Evolutionary conservation across 116 monocot genomes (phyloP).

Genomic region (Papilionanthe hybrid): DNA sequence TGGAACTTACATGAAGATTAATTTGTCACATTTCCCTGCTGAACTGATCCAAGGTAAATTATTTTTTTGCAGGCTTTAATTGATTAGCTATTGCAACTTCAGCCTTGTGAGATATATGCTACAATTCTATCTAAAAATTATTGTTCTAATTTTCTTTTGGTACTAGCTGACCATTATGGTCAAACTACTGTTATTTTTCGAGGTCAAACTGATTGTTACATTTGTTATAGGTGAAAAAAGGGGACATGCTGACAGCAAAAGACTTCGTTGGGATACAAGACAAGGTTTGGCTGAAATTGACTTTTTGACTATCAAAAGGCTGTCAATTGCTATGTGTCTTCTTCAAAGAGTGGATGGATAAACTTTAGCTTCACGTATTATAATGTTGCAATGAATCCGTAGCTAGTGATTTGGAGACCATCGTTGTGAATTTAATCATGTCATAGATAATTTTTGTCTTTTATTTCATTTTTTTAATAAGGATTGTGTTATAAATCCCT

Average conservation of each 20-base stretch:
- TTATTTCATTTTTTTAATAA: neutral
- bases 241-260: constrained; percentile 3
- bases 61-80: neutral
- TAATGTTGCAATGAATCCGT: neutral
- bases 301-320: neutral
- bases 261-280: constrained; percentile 5
- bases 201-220: neutral
- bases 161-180: neutral
- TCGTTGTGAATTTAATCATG: neutral
- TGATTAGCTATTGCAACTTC: neutral
- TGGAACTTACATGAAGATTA: constrained; percentile 13
- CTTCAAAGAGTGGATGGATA: neutral
- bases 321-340: neutral
- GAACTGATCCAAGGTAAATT: constrained; percentile 18
- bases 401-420: neutral
- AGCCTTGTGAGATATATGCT: neutral
- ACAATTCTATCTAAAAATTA: neutral
- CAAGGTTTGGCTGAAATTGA: neutral
- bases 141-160: neutral
- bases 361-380: neutral
- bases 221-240: constrained; percentile 5
- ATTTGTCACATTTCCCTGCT: constrained; percentile 14
- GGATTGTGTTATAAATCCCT: neutral
- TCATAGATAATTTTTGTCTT: neutral
- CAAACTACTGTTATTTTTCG: neutral